Conservation (phyloP, 768 basidiomycete species). For the Phallus indusiatus region DNA sequence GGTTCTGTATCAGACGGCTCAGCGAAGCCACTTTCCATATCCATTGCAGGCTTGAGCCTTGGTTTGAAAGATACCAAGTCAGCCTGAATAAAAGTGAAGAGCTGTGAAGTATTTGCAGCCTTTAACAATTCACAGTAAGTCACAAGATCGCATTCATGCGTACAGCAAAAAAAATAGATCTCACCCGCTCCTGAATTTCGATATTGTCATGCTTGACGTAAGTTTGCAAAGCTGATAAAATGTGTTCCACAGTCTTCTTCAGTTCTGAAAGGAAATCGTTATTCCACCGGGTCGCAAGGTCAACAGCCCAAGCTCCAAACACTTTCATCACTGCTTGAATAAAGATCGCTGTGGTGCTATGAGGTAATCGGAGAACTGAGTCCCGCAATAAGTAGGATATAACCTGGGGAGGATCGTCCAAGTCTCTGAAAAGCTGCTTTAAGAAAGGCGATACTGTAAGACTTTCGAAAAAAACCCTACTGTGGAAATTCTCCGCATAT, state of each 20-base stretch:
- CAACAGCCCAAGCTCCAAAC: constrained; percentile 77
- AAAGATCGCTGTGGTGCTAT: constrained; percentile 68
- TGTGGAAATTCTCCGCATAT: constrained; percentile 91
- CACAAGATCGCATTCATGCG: background rate
- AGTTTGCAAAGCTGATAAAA: constrained; percentile 46
- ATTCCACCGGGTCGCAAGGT: constrained; percentile 69
- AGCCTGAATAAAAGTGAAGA: constrained; percentile 67
- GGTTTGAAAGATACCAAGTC: constrained; percentile 55
- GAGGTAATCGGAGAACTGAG: constrained; percentile 42
- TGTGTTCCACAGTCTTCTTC: constrained; percentile 50
- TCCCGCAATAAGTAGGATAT: constrained; percentile 60
- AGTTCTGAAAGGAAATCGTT: constrained; percentile 59
- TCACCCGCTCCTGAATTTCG: constrained; percentile 87
- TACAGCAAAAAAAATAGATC: constrained; percentile 17
- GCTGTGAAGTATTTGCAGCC: constrained; percentile 74
- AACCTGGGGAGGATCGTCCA: constrained; percentile 69
- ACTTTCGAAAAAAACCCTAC: constrained; percentile 35
- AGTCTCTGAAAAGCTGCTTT: constrained; percentile 40
- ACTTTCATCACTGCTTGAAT: constrained; percentile 79
- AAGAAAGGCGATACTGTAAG: constrained; percentile 6
- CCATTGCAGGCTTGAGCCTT: constrained; percentile 18
- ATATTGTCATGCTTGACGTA: constrained; percentile 60
- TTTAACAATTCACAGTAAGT: constrained; percentile 21
- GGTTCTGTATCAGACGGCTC: constrained; percentile 35
- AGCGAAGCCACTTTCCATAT: constrained; percentile 12